Evolutionary conservation across 768 basidiomycete genomes (phyloP).

Genomic region (Imleria badia): DNA sequence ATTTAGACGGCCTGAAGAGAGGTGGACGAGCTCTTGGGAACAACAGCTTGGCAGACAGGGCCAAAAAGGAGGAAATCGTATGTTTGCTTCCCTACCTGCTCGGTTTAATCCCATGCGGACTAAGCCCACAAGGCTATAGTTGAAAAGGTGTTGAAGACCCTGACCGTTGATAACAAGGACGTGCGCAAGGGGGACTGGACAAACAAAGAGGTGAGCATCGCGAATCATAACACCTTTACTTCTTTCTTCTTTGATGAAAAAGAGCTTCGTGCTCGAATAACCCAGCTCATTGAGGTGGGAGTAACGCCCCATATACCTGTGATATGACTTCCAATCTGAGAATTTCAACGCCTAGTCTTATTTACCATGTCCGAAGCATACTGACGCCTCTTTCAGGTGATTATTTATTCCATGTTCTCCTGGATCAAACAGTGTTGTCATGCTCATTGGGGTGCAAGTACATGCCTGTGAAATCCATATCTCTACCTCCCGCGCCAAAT

Average conservation of each 20-base stretch:
- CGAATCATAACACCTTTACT: neutral
- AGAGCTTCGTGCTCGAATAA: constrained; percentile 80
- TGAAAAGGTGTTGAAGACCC: constrained; percentile 78
- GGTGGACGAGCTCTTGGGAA: constrained; percentile 68
- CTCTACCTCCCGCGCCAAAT: neutral
- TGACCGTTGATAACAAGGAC: constrained; percentile 83
- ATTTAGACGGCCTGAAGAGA: constrained; percentile 77
- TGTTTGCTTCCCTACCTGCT: constrained; percentile 24
- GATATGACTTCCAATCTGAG: constrained; percentile 60
- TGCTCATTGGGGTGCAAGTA: constrained; percentile 81
- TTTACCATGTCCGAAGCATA: neutral
- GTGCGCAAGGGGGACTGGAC: constrained; percentile 92
- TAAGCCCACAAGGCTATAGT: constrained; percentile 60
- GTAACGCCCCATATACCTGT: constrained; percentile 81
- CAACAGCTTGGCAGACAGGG: constrained; percentile 85
- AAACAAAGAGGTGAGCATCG: constrained; percentile 85
- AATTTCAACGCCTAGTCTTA: constrained; percentile 4
- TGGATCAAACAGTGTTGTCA: constrained; percentile 60
- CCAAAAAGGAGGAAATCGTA: constrained; percentile 94
- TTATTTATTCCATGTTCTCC: constrained; percentile 3
- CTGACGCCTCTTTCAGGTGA: constrained; percentile 25
- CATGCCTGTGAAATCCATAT: constrained; percentile 26
- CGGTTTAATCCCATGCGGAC: constrained; percentile 10
- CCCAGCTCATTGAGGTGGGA: constrained; percentile 96
- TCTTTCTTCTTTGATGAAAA: constrained; percentile 56